phyloP scores from a whole-genome alignment of 1,284 basidiomycete genomes.

The Naganishia cerealis region DNA sequence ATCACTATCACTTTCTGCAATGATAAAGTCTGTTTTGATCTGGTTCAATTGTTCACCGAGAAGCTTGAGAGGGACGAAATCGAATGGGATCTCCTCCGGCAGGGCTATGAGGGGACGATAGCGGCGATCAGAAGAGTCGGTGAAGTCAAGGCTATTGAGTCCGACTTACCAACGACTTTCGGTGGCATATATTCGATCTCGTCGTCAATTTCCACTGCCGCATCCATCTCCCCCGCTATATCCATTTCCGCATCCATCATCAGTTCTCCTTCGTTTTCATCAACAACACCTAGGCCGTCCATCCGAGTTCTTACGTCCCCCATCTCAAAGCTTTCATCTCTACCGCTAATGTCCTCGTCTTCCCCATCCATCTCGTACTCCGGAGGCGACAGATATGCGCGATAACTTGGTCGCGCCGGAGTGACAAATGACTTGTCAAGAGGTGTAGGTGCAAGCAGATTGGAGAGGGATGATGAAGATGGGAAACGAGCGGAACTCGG shows the following conservation, averaged over 20 bases:
- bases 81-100: conserved; percentile 23
- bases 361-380: conserved; percentile 22
- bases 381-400: conserved; percentile 22
- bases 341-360: conserved; percentile 12
- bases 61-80: conserved; percentile 23
- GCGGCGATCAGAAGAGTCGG: background rate
- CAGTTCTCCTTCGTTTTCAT: conserved; percentile 23
- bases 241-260: conserved; percentile 13
- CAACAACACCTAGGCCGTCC: conserved; percentile 20
- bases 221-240: background rate
- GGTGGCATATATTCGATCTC: conserved; percentile 34
- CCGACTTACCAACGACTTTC: conserved; percentile 26
- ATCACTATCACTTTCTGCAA: conserved; percentile 19
- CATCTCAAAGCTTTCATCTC: conserved; percentile 33
- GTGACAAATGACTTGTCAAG: conserved; percentile 40
- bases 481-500: background rate
- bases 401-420: conserved; percentile 19
- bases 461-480: conserved; percentile 11
- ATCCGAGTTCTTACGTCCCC: conserved; percentile 14
- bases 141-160: background rate
- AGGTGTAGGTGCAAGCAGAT: conserved; percentile 36
- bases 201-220: conserved; percentile 27
- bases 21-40: conserved; percentile 18
- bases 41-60: conserved; percentile 19
- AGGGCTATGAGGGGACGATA: background rate